Evolutionary conservation across 768 basidiomycete genomes (phyloP).

Genomic region (Podaxis sp.): DNA sequence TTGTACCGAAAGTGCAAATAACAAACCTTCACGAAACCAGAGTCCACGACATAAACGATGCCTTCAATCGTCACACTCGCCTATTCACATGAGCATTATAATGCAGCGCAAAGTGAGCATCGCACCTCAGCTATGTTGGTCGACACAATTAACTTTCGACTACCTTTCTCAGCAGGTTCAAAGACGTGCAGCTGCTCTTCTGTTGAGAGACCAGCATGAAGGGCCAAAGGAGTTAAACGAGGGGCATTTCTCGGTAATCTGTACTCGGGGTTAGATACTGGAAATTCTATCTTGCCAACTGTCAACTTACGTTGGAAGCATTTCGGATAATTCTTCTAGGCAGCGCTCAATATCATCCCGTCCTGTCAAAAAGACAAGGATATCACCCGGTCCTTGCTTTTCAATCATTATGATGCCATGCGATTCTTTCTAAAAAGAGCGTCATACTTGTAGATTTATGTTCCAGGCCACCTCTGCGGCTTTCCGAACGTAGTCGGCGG

Average conservation of each 20-base stretch:
- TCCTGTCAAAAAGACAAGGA: constrained; percentile 92
- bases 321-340: constrained; percentile 73
- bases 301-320: constrained; percentile 57
- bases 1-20: background rate
- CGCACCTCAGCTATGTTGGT: constrained; percentile 94
- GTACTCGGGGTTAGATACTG: background rate
- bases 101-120: background rate
- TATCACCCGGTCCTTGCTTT: constrained; percentile 82
- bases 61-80: constrained; percentile 97
- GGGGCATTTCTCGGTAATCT: constrained; percentile 53
- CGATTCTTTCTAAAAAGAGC: background rate
- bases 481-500: constrained; percentile 73
- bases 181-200: constrained; percentile 89
- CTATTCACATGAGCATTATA: constrained; percentile 28
- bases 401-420: constrained; percentile 2
- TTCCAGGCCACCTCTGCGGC: constrained; percentile 85
- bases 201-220: constrained; percentile 86
- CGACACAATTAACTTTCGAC: constrained; percentile 84
- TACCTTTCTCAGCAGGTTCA: constrained; percentile 65
- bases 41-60: constrained; percentile 89
- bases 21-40: constrained; percentile 88
- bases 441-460: constrained; percentile 68
- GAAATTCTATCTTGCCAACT: background rate
- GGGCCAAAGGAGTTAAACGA: constrained; percentile 61
- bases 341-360: constrained; percentile 94